phyloP scores from a whole-genome alignment of 352 stramenopile species.

The Elongisporangium senticosum region DNA sequence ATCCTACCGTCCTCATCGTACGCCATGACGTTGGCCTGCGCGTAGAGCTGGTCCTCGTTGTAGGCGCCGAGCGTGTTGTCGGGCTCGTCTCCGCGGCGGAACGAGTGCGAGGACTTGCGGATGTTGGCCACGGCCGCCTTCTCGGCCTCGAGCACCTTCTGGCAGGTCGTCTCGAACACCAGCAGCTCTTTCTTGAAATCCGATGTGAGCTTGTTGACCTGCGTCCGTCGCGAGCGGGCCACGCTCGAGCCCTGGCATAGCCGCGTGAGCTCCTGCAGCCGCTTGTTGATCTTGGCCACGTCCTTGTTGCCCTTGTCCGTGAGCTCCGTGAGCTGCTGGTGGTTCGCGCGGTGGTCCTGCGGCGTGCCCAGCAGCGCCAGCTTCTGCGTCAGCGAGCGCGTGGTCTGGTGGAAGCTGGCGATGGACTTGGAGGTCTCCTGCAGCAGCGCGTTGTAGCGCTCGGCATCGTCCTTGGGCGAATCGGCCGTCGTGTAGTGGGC shows the following conservation, averaged over 20 bases:
- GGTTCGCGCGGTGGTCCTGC: slow-evolving; percentile 53
- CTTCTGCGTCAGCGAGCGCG: slow-evolving; percentile 56
- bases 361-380: slow-evolving; percentile 51
- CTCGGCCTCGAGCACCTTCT: slow-evolving; percentile 40
- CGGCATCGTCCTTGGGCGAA: slow-evolving; percentile 39
- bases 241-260: slow-evolving; percentile 16
- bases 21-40: slow-evolving; percentile 49
- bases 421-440: slow-evolving; percentile 60
- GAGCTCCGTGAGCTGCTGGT: slow-evolving; percentile 57
- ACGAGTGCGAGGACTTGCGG: slow-evolving; percentile 41
- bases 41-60: slow-evolving; percentile 64
- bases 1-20: slow-evolving; percentile 61
- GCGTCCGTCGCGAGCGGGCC: slow-evolving; percentile 37
- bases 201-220: slow-evolving; percentile 45
- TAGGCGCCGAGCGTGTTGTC: slow-evolving; percentile 43
- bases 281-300: slow-evolving; percentile 48
- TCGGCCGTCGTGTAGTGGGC: slow-evolving; percentile 48
- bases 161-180: slow-evolving; percentile 51
- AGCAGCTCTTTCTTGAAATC: slow-evolving; percentile 65
- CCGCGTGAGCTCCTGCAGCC: slow-evolving; percentile 38
- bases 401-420: slow-evolving; percentile 50
- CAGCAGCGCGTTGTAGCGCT: slow-evolving; percentile 47
- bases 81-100: slow-evolving; percentile 30
- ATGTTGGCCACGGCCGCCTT: slow-evolving; percentile 42
- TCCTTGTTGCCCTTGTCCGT: slow-evolving; percentile 56